Evolutionary conservation across 345 rosid genomes (phyloP).

Genomic region (Eucalyptus polyanthemos): DNA sequence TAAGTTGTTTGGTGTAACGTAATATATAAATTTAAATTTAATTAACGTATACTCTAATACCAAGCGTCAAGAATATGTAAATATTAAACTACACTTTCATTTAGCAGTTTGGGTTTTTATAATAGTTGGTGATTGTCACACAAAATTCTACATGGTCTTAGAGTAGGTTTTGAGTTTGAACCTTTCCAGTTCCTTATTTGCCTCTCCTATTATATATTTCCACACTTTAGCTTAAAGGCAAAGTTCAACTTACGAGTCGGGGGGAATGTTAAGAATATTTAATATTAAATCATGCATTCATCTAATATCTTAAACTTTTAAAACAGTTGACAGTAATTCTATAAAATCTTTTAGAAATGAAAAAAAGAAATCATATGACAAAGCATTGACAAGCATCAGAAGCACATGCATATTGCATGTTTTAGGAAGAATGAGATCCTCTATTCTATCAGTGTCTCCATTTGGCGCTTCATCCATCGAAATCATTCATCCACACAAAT

Average conservation of each 20-base stretch:
- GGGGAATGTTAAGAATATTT: not conserved
- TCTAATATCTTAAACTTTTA: no score
- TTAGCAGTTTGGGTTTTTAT: not conserved
- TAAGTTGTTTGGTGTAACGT: not conserved
- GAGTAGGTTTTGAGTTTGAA: not conserved
- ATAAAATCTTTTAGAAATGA: not conserved
- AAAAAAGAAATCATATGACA: not conserved
- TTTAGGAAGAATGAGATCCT: not conserved
- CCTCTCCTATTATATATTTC: not conserved
- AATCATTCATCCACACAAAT: not conserved
- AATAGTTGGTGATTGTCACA: no score
- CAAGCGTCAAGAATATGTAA: not conserved
- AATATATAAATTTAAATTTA: not conserved
- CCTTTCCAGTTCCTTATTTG: not conserved
- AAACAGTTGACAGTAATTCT: fast-evolving
- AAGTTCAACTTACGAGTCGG: not conserved
- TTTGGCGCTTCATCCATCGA: not conserved
- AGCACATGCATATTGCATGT: not conserved
- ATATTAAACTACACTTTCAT: not conserved
- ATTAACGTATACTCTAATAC: not conserved
- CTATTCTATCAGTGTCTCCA: not conserved
- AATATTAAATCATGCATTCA: not conserved
- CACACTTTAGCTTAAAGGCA: not conserved
- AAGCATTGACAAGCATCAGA: not conserved
- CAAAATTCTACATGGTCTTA: no score